A percentile compares a stretch with the other conserved stretches of the same genome.
Conservation (phyloP, 306 rosid genomes). For the Cicer cuneatum region DNA sequence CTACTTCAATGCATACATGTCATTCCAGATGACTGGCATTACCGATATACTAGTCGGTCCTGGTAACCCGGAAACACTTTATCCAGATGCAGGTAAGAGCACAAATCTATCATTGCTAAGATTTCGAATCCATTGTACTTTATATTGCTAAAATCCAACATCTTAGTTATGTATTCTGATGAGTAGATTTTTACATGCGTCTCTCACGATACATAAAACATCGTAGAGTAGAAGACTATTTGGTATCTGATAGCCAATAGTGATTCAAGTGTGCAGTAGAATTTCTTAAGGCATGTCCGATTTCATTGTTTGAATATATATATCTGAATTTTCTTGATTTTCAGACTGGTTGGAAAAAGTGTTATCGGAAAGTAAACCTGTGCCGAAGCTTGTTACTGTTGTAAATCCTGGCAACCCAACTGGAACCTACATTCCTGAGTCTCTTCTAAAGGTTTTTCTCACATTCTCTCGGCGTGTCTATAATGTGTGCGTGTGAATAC, state of each 20-base stretch:
- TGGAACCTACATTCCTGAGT: conserved; percentile 90
- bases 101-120: neutral
- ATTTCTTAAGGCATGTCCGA: conserved; percentile 16
- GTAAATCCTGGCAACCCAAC: conserved; percentile 96
- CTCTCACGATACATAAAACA: neutral
- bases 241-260: conserved; percentile 19
- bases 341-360: conserved; percentile 90
- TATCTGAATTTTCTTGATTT: conserved; percentile 43
- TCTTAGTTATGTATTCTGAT: neutral
- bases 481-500: neutral
- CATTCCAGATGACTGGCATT: conserved; percentile 95
- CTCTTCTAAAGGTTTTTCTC: conserved; percentile 78
- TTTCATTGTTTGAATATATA: conserved; percentile 24
- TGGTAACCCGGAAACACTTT: conserved; percentile 70
- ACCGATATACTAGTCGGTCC: conserved; percentile 89
- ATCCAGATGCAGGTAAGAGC: conserved; percentile 88
- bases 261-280: neutral
- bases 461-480: neutral
- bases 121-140: conserved; percentile 14
- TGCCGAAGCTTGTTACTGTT: conserved; percentile 88
- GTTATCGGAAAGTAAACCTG: conserved; percentile 74
- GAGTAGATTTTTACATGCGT: neutral
- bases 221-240: conserved; percentile 20
- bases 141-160: conserved; percentile 25
- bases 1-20: conserved; percentile 93